These are phyloP conservation scores for Ganoderma meredithae DNA, from an alignment of 1,284 basidiomycete species.

Conservation along the genomic window DNA sequence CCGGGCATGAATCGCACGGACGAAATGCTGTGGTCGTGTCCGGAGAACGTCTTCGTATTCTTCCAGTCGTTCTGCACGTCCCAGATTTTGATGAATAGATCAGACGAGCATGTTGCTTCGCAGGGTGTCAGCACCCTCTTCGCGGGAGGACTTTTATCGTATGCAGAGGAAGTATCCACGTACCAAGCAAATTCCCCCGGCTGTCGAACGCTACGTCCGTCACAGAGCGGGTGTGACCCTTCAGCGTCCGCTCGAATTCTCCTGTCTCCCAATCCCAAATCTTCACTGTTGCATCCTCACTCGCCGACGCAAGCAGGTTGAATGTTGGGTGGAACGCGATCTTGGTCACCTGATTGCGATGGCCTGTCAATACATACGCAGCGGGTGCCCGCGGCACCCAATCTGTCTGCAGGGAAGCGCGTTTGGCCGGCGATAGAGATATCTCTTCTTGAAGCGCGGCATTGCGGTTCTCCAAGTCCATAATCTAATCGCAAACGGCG, in stretches of 20 bases:
- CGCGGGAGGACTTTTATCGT: neutral
- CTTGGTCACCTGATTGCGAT: conserved; percentile 66
- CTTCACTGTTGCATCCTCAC: conserved; percentile 78
- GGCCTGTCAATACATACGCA: conserved; percentile 69
- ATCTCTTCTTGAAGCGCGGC: conserved; percentile 63
- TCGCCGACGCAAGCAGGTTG: conserved; percentile 71
- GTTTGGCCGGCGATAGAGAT: conserved; percentile 37
- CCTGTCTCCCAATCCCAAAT: conserved; percentile 90
- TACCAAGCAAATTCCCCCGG: conserved; percentile 73
- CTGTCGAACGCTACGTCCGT: conserved; percentile 78
- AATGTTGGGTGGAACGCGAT: conserved; percentile 80
- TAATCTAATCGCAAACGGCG: conserved; percentile 54
- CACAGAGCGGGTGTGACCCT: conserved; percentile 80
- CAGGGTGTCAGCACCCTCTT: neutral
- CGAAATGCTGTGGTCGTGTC: conserved; percentile 81
- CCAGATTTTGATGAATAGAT: conserved; percentile 85
- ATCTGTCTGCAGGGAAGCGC: conserved; percentile 53
- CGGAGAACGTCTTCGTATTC: conserved; percentile 75
- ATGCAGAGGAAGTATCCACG: conserved; percentile 27
- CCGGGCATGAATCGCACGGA: conserved; percentile 77
- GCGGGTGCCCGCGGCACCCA: conserved; percentile 76
- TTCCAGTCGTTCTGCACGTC: conserved; percentile 78
- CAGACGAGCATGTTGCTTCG: conserved; percentile 75
- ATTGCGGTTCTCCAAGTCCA: conserved; percentile 77
- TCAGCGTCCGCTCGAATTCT: conserved; percentile 78